Evolutionary conservation across 495 filamentous ascomycete genomes (phyloP).

Genomic region (Neurospora sp.): DNA sequence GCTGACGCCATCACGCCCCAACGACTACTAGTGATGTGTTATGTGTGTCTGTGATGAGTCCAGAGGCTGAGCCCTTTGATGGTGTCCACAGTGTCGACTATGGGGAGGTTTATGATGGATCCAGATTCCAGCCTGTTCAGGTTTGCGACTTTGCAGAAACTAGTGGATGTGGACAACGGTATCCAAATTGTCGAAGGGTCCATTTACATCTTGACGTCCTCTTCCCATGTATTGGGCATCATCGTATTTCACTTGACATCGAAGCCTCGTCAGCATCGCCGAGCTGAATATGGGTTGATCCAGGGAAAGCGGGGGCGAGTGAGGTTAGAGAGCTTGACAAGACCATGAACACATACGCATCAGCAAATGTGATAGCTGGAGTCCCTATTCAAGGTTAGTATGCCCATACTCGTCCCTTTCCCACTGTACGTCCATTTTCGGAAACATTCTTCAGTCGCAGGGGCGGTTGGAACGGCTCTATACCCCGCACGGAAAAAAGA

Average conservation of each 20-base stretch:
- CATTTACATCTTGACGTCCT: neutral
- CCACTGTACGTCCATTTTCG: neutral
- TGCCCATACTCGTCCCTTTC: neutral
- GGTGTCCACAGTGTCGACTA: neutral
- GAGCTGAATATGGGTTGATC: neutral
- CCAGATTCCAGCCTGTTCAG: neutral
- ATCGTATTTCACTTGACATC: neutral
- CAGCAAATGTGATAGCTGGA: neutral
- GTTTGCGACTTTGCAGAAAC: neutral
- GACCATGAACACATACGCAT: neutral
- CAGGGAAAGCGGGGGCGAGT: neutral
- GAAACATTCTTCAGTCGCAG: neutral
- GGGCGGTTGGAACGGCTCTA: neutral
- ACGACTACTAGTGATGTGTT: neutral
- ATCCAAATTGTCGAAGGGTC: neutral
- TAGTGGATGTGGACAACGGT: neutral
- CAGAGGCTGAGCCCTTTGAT: neutral
- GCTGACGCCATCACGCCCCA: neutral
- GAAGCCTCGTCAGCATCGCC: neutral
- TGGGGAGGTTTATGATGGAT: neutral
- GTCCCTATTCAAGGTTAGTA: neutral
- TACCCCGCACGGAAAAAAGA: neutral
- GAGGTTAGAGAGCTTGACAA: neutral
- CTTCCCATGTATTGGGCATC: neutral
- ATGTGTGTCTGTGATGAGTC: neutral